A percentile compares a stretch with the other conserved stretches of the same genome.
Conservation (phyloP, 305 asterid genomes). For the Euphrasia arctica region DNA sequence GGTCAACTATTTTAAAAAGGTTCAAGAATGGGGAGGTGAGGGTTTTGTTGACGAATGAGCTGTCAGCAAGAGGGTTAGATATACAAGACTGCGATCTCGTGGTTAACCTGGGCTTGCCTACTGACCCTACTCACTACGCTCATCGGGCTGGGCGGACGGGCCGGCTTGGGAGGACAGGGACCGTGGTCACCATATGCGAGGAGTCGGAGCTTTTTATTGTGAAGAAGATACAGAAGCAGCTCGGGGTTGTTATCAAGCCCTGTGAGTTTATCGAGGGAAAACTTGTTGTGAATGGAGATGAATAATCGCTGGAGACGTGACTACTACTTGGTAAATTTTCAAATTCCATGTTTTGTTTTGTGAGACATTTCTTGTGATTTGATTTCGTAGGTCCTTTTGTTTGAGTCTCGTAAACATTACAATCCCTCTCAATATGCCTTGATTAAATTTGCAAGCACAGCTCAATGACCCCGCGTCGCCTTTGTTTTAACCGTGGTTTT, state of each 20-base stretch:
- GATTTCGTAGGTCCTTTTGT: not conserved
- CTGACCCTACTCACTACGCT: constrained; percentile 86
- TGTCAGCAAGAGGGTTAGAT: constrained; percentile 93
- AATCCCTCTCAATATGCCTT: not conserved
- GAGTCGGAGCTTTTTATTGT: constrained; percentile 76
- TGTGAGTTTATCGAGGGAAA: constrained; percentile 87
- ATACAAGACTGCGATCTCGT: constrained; percentile 95
- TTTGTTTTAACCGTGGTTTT: too few relatives aligned
- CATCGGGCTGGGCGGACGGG: constrained; percentile 98
- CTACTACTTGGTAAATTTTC: not conserved
- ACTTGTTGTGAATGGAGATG: constrained; percentile 52
- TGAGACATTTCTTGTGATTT: not conserved
- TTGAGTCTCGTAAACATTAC: not conserved
- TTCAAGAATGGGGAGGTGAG: constrained; percentile 76
- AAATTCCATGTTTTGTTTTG: not conserved
- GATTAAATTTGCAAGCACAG: not conserved
- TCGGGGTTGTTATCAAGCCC: constrained; percentile 53
- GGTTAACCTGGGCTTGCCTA: constrained; percentile 83
- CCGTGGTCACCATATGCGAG: constrained; percentile 87
- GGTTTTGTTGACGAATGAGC: constrained; percentile 83
- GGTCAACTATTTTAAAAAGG: constrained; percentile 75
- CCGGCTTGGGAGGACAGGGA: constrained; percentile 83
- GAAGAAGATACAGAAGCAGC: constrained; percentile 86
- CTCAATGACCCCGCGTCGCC: too few relatives aligned
- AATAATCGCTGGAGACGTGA: constrained; percentile 9